Evolutionary conservation across 202 grass and related monocot genomes (phyloP).

Genomic region (Schoenoplectus triqueter): DNA sequence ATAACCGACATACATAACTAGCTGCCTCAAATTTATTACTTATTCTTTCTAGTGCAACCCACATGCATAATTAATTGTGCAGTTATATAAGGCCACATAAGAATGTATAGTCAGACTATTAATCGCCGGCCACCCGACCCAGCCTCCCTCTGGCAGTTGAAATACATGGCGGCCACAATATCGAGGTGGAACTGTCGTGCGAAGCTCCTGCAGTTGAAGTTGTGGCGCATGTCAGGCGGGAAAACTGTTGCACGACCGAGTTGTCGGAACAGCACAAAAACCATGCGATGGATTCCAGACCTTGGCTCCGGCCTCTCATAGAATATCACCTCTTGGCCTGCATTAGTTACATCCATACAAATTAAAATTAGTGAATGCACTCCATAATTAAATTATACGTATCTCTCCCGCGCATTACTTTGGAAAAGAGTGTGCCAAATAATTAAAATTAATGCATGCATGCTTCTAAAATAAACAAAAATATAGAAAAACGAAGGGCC

Average conservation of each 20-base stretch:
- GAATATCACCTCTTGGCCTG: slow-evolving; percentile 61
- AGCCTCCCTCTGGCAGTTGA: slow-evolving; percentile 70
- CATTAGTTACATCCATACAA: not conserved
- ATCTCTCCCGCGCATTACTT: not conserved
- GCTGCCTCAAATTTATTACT: no score
- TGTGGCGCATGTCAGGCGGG: slow-evolving; percentile 48
- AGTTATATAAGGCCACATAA: no score
- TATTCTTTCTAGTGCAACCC: no score
- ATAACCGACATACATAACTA: no score
- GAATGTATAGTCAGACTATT: not conserved
- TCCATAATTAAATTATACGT: not conserved
- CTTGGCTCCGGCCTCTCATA: slow-evolving; percentile 58
- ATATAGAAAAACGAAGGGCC: no score
- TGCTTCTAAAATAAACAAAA: no score
- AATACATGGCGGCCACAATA: slow-evolving; percentile 55
- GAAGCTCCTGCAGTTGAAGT: slow-evolving; percentile 62
- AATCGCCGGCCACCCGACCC: slow-evolving; percentile 69
- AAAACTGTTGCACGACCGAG: slow-evolving; percentile 56
- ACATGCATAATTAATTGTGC: no score
- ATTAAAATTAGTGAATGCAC: not conserved
- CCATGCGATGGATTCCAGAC: slow-evolving; percentile 63
- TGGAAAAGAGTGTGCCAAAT: not conserved
- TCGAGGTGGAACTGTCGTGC: slow-evolving; percentile 47
- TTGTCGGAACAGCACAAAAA: slow-evolving; percentile 63
- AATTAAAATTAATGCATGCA: no score